Conservation (phyloP, 2,329 filamentous ascomycete species). For the Dactylella cylindrospora region DNA sequence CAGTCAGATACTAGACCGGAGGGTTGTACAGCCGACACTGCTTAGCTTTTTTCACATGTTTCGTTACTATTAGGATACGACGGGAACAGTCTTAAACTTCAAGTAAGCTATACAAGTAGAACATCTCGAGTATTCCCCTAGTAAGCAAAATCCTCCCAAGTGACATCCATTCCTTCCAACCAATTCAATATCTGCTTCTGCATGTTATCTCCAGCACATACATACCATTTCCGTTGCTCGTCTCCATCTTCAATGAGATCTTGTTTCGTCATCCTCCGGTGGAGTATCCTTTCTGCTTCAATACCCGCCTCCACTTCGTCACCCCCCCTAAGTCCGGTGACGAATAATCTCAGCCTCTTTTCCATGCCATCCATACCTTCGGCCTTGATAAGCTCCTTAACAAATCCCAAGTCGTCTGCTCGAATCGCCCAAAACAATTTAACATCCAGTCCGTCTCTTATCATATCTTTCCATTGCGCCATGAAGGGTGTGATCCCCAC, state of each 20-base stretch:
- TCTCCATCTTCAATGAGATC: slow-evolving; percentile 54
- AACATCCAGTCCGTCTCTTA: slow-evolving; percentile 54
- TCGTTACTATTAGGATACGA: no score
- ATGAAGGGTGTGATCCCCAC: slow-evolving; percentile 82
- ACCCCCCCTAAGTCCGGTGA: slow-evolving; percentile 58
- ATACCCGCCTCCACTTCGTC: slow-evolving; percentile 14
- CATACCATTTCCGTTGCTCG: slow-evolving; percentile 58
- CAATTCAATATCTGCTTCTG: slow-evolving; percentile 57
- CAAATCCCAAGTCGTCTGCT: slow-evolving; percentile 64
- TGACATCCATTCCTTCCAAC: slow-evolving; percentile 55
- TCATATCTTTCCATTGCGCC: slow-evolving; percentile 64
- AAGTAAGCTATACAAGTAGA: no score
- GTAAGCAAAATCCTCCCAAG: slow-evolving; percentile 59
- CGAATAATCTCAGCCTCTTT: slow-evolving; percentile 61
- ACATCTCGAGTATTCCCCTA: slow-evolving; percentile 25
- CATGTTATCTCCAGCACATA: slow-evolving; percentile 61
- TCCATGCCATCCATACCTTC: slow-evolving; percentile 57
- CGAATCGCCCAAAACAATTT: slow-evolving; percentile 69
- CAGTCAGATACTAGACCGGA: no score
- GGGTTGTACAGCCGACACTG: no score
- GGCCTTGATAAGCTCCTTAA: slow-evolving; percentile 60
- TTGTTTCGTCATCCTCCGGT: slow-evolving; percentile 55
- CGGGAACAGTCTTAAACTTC: no score
- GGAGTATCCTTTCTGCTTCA: slow-evolving; percentile 10
- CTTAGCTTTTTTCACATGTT: no score